Evolutionary conservation across 805 yeast species (phyloP).

Genomic region (Hanseniaspora lindneri): DNA sequence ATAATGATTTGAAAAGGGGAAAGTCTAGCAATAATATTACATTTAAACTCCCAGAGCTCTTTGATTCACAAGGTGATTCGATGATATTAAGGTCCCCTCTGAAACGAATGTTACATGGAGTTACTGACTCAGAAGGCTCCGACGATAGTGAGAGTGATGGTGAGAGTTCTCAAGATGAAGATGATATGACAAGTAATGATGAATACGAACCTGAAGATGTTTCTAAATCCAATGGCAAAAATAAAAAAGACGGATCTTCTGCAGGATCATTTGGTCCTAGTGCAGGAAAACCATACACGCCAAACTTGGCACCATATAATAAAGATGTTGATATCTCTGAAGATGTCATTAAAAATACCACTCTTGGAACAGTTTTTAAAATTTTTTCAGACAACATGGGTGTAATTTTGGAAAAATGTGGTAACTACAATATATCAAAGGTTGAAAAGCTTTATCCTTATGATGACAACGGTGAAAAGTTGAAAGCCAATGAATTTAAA

Average conservation of each 20-base stretch:
- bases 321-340: constrained; percentile 43
- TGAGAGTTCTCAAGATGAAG: constrained; percentile 19
- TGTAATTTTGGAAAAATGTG: constrained; percentile 43
- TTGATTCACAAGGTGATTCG: constrained; percentile 1
- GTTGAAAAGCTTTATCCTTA: constrained; percentile 39
- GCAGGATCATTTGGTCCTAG: constrained; percentile 1
- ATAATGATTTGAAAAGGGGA: too few species aligned
- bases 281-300: not conserved
- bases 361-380: constrained; percentile 49
- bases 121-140: not conserved
- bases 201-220: constrained; percentile 26
- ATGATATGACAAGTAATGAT: constrained; percentile 24
- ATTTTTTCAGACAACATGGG: constrained; percentile 50
- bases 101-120: constrained; percentile 8
- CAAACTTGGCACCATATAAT: constrained; percentile 30
- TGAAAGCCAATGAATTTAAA: constrained; percentile 31
- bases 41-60: constrained; percentile 9
- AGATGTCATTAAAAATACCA: constrained; percentile 47
- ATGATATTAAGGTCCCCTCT: constrained; percentile 1
- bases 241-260: not conserved
- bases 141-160: constrained; percentile 13
- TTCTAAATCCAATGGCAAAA: not conserved
- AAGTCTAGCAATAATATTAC: not conserved
- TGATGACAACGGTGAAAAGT: constrained; percentile 43
- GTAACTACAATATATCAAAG: constrained; percentile 50